Evolutionary conservation across 805 yeast species (phyloP).

Genomic region (Grigorovia yakushimaensis): DNA sequence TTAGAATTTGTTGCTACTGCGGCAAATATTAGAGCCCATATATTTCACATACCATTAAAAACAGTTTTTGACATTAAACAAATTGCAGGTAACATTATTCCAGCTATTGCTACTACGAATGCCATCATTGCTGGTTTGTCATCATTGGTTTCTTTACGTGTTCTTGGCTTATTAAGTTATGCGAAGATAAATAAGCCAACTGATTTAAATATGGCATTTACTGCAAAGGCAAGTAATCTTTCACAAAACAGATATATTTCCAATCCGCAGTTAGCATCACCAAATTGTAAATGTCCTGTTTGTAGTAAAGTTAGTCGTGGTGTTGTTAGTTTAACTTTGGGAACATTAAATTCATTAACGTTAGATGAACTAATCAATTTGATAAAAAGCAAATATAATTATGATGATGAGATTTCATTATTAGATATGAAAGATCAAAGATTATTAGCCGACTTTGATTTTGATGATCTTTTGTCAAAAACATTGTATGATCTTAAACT

Average conservation of each 20-base stretch:
- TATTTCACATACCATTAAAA: conserved; percentile 61
- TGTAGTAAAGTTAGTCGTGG: conserved; percentile 48
- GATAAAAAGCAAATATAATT: conserved; percentile 42
- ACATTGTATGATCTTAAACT: conserved; percentile 46
- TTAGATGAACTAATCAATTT: conserved; percentile 44
- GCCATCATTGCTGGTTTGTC: conserved; percentile 91
- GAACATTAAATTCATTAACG: conserved; percentile 24
- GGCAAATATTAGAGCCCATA: conserved; percentile 62
- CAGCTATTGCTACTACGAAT: conserved; percentile 96
- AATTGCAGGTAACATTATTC: conserved; percentile 95
- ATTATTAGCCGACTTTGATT: conserved; percentile 76
- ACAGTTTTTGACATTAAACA: conserved; percentile 83
- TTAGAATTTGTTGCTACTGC: conserved; percentile 80
- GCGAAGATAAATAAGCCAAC: conserved; percentile 30
- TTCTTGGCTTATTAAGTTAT: conserved; percentile 31
- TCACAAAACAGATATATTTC: conserved; percentile 47
- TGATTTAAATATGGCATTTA: conserved; percentile 37
- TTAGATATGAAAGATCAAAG: conserved; percentile 33
- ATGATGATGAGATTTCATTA: conserved; percentile 31
- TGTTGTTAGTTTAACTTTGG: conserved; percentile 29
- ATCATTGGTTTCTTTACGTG: conserved; percentile 58
- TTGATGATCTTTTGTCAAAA: conserved; percentile 60
- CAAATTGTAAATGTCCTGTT: conserved; percentile 64
- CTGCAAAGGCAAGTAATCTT: conserved; percentile 39
- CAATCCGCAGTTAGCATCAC: conserved; percentile 48